phyloP scores from a whole-genome alignment of 805 yeast genomes.

The Starmerella floricola region DNA sequence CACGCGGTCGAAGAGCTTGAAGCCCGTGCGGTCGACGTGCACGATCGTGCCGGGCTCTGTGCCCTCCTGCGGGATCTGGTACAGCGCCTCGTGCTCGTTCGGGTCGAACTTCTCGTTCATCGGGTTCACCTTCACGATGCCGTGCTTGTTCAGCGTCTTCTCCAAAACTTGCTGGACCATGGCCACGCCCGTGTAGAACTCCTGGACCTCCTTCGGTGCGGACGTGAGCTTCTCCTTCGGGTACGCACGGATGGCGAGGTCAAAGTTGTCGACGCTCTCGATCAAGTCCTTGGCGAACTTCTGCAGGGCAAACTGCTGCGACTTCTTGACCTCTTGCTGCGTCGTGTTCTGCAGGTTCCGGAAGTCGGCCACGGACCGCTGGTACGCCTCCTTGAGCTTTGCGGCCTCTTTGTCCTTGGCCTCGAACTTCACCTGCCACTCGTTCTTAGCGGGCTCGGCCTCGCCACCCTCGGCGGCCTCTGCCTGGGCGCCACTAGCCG shows the following conservation, averaged over 20 bases:
- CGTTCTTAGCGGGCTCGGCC: constrained; percentile 23
- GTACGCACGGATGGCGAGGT: constrained; percentile 67
- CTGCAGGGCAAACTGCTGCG: constrained; percentile 81
- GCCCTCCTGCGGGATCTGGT: constrained; percentile 73
- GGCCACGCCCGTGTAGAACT: constrained; percentile 74
- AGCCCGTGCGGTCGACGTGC: constrained; percentile 86
- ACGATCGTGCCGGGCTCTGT: constrained; percentile 87
- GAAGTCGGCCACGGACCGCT: constrained; percentile 83
- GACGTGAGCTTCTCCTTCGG: constrained; percentile 32
- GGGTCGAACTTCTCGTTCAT: constrained; percentile 80
- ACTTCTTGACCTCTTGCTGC: constrained; percentile 72
- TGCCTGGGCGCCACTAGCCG: constrained; percentile 19
- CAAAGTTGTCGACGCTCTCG: constrained; percentile 82
- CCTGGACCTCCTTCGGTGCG: constrained; percentile 39
- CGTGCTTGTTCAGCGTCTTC: constrained; percentile 70
- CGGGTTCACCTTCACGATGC: constrained; percentile 70
- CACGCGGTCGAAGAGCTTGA: constrained; percentile 72
- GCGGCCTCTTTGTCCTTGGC: constrained; percentile 53
- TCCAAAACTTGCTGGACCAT: constrained; percentile 83
- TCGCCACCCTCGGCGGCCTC: constrained; percentile 17
- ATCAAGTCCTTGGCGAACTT: constrained; percentile 82
- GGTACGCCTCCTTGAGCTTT: constrained; percentile 68
- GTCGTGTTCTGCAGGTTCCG: constrained; percentile 85
- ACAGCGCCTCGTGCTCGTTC: constrained; percentile 83
- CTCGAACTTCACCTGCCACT: constrained; percentile 41